A percentile compares a stretch with the other conserved stretches of the same genome.
These are phyloP conservation scores for Sarocladiaceae sp. DNA, from an alignment of 2,329 filamentous ascomycete species.

Conservation along the genomic window DNA sequence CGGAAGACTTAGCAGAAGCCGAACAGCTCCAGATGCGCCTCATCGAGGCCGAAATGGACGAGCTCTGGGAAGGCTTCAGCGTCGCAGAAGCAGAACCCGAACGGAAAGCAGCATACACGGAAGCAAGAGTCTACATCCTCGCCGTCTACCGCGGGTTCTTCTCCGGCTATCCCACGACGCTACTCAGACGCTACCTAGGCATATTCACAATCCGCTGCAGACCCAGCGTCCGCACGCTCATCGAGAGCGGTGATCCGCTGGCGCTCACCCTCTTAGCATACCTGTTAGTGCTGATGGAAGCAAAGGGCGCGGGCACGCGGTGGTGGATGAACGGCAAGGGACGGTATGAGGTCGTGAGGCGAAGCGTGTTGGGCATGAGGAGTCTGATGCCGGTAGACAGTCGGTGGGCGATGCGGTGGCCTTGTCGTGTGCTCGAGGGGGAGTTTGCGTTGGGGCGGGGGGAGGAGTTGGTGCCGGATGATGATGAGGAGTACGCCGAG, in stretches of 20 bases:
- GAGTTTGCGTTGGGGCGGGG: neutral
- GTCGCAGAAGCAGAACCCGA: neutral
- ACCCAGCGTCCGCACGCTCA: neutral
- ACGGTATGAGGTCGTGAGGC: neutral
- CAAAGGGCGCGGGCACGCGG: neutral
- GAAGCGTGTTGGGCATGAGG: neutral
- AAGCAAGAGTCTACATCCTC: neutral
- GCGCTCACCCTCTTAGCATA: neutral
- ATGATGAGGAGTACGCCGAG: constrained; percentile 1
- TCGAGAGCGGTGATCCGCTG: neutral
- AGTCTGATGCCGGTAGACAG: neutral
- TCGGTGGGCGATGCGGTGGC: neutral
- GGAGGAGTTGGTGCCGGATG: neutral
- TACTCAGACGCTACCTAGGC: neutral
- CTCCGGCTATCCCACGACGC: neutral
- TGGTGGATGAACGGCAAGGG: constrained; percentile 2
- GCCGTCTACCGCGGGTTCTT: neutral
- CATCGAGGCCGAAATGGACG: neutral
- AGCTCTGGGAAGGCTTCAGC: neutral
- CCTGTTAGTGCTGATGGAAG: neutral
- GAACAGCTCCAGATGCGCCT: neutral
- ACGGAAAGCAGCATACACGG: neutral
- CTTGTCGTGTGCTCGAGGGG: neutral
- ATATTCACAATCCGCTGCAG: neutral
- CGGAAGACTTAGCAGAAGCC: neutral